A percentile compares a stretch with the other conserved stretches of the same genome.
Conservation (phyloP, 2,329 filamentous ascomycete species). For the Colletotrichum eremochloae region DNA sequence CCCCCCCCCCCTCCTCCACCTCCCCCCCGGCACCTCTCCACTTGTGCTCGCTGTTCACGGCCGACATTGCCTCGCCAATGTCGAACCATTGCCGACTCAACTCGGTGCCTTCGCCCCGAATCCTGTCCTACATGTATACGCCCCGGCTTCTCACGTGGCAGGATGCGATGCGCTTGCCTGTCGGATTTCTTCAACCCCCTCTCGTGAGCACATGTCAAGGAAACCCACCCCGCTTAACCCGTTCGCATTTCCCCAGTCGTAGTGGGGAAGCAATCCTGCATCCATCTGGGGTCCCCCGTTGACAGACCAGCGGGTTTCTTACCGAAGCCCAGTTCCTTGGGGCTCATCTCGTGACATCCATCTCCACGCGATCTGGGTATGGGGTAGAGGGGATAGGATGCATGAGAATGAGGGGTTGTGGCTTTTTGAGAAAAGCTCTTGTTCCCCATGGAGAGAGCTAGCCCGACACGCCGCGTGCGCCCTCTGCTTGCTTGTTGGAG, state of each 20-base stretch:
- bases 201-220: not conserved
- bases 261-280: slow-evolving; percentile 32
- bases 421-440: slow-evolving; percentile 39
- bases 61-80: slow-evolving; percentile 30
- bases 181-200: slow-evolving; percentile 6
- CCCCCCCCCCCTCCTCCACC: not conserved
- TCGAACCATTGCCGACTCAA: slow-evolving; percentile 27
- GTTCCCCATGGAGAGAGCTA: slow-evolving; percentile 41
- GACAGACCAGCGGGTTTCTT: slow-evolving; percentile 34
- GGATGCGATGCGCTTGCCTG: slow-evolving; percentile 28
- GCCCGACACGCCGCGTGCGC: slow-evolving; percentile 31
- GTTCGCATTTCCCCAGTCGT: slow-evolving; percentile 35
- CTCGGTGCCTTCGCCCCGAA: slow-evolving; percentile 35
- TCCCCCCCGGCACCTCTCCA: not conserved
- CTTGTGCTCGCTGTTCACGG: slow-evolving; percentile 34
- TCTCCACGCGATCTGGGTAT: slow-evolving; percentile 42
- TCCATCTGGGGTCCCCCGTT: slow-evolving; percentile 35
- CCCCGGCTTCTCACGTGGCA: slow-evolving; percentile 33
- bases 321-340: slow-evolving; percentile 32
- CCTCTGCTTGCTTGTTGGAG: slow-evolving; percentile 1
- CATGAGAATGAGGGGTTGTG: slow-evolving; percentile 41
- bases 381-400: slow-evolving; percentile 27
- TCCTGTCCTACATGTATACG: not conserved
- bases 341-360: slow-evolving; percentile 42
- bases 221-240: slow-evolving; percentile 22